Percentiles rank a stretch among this genome's conserved stretches.
Conservation (phyloP, 257 asterid species). For the Nicotiana benthamiana region DNA sequence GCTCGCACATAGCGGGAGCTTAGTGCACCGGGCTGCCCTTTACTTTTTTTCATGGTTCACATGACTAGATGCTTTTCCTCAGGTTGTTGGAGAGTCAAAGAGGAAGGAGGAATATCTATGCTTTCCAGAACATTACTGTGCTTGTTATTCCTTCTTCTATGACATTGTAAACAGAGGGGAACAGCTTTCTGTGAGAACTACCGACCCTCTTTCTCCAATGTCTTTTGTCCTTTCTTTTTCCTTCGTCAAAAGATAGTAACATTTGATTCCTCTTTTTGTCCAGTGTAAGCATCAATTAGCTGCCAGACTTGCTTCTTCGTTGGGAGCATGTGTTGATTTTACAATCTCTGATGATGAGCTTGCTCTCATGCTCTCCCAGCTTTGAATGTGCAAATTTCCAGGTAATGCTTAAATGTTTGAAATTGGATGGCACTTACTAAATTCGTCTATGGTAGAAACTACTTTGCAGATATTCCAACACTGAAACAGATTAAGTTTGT, state of each 20-base stretch:
- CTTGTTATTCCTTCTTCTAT: slow-evolving; percentile 86
- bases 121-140: slow-evolving; percentile 71
- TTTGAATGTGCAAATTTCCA: slow-evolving; percentile 19
- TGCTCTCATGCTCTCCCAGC: slow-evolving; percentile 54
- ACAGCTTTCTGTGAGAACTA: slow-evolving; percentile 70
- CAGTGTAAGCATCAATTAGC: slow-evolving; percentile 98
- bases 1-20: too few species aligned
- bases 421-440: neutral
- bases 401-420: neutral
- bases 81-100: slow-evolving; percentile 72
- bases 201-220: neutral
- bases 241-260: neutral
- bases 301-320: slow-evolving; percentile 74
- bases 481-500: too few species aligned
- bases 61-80: too few species aligned
- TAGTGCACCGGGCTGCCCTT: too few species aligned
- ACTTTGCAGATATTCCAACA: neutral
- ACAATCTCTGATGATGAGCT: slow-evolving; percentile 74
- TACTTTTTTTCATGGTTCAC: too few species aligned
- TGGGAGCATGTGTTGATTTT: slow-evolving; percentile 48
- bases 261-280: neutral
- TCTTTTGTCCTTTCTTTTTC: neutral
- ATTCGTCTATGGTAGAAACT: neutral
- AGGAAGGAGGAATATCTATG: slow-evolving; percentile 81
- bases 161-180: slow-evolving; percentile 89